Conservation (phyloP, 345 rosid genomes). For the Lumnitzera littorea region DNA sequence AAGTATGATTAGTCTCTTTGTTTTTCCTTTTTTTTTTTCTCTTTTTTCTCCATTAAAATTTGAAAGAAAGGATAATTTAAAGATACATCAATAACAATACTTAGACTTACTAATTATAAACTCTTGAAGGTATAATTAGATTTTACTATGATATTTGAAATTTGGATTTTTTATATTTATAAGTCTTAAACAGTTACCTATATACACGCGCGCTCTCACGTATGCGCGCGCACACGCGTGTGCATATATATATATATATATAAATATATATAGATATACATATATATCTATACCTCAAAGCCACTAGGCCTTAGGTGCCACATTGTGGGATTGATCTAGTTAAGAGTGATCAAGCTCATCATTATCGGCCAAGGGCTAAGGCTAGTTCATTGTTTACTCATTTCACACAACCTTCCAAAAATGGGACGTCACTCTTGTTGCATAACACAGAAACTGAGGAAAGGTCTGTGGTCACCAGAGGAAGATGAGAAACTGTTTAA, state of each 20-base stretch:
- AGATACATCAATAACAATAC: not conserved
- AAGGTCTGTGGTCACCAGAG: slow-evolving; percentile 72
- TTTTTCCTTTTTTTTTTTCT: not conserved
- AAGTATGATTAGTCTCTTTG: slow-evolving; percentile 33
- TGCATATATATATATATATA: too few species aligned
- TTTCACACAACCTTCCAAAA: not conserved
- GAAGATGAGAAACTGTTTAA: slow-evolving; percentile 58
- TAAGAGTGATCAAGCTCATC: too few species aligned
- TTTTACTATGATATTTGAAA: not conserved
- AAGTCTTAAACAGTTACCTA: too few species aligned
- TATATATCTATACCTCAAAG: too few species aligned
- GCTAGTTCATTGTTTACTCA: not conserved
- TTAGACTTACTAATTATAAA: slow-evolving; percentile 7
- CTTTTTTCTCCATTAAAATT: too few species aligned
- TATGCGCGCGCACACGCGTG: too few species aligned
- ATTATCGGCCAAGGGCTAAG: not conserved
- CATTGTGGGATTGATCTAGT: too few species aligned
- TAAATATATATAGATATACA: too few species aligned
- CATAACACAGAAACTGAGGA: slow-evolving; percentile 47
- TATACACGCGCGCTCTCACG: too few species aligned
- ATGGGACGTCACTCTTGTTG: slow-evolving; percentile 59
- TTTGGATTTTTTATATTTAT: too few species aligned
- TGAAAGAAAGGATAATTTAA: too few species aligned
- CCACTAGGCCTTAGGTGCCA: too few species aligned
- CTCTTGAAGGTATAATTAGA: not conserved